Conservation (phyloP, 345 rosid species). For the Carallia pectinifolia region DNA sequence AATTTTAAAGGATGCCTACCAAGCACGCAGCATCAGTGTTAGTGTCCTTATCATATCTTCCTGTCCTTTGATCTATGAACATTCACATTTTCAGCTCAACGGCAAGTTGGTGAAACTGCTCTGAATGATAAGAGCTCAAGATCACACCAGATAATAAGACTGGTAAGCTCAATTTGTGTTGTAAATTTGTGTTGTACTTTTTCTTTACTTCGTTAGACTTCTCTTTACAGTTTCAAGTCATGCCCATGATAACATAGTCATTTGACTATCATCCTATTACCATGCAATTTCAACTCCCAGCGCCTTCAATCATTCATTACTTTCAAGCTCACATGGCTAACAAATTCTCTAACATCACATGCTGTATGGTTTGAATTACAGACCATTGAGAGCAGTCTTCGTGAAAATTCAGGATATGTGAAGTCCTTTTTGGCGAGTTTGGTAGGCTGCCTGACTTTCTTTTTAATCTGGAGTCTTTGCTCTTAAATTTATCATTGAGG, state of each 20-base stretch:
- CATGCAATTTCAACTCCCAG: not conserved
- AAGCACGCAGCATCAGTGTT: not conserved
- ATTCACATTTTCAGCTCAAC: constrained; percentile 61
- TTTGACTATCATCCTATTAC: not conserved
- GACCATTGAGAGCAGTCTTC: constrained; percentile 84
- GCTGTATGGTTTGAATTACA: constrained; percentile 32
- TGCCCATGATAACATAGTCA: not conserved
- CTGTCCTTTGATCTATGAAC: not conserved
- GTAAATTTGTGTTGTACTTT: not conserved
- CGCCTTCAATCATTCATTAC: not conserved
- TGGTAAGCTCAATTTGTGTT: constrained; percentile 47
- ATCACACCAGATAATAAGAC: constrained; percentile 95
- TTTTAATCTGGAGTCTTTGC: constrained; percentile 11
- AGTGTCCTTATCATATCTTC: not conserved
- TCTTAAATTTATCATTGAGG: constrained; percentile 3
- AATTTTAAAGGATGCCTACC: not conserved
- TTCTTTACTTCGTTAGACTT: not conserved
- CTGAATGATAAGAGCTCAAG: constrained; percentile 92
- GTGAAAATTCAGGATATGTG: constrained; percentile 70
- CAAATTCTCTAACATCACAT: constrained; percentile 19
- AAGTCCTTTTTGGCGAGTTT: constrained; percentile 84
- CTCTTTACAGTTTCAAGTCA: not conserved
- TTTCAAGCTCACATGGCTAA: not conserved
- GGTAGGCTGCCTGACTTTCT: constrained; percentile 44
- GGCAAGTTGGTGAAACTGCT: constrained; percentile 96